These are phyloP conservation scores for Monosporascus ibericus DNA, from an alignment of 2,329 filamentous ascomycete genomes.

Conservation along the genomic window DNA sequence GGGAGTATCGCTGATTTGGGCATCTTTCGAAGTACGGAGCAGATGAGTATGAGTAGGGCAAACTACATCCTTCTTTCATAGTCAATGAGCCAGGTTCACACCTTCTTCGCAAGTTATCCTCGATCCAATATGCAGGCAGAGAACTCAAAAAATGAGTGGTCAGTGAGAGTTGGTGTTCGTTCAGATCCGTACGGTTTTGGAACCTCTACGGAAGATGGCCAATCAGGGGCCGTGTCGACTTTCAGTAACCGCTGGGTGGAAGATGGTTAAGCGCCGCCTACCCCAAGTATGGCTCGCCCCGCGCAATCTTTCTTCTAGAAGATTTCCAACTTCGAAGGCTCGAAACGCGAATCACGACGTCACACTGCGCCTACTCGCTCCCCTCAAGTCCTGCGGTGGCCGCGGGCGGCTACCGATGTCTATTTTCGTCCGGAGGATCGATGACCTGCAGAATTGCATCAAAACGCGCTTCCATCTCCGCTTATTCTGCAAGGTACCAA, in stretches of 20 bases:
- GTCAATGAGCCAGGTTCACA: too few relatives aligned
- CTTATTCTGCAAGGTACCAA: constrained; percentile 17
- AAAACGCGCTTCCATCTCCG: too few relatives aligned
- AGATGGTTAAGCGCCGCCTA: constrained; percentile 1
- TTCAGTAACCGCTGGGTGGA: not conserved
- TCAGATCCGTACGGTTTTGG: too few relatives aligned
- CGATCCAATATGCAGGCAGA: too few relatives aligned
- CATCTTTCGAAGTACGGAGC: too few relatives aligned
- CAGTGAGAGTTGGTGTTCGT: too few relatives aligned
- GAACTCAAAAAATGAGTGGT: too few relatives aligned
- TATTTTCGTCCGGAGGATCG: not conserved
- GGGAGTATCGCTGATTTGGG: too few relatives aligned
- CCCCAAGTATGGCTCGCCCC: not conserved
- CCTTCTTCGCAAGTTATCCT: too few relatives aligned
- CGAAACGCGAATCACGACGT: not conserved
- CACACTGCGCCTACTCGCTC: not conserved
- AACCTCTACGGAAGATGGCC: not conserved
- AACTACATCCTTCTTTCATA: too few relatives aligned
- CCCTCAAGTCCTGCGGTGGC: too few relatives aligned
- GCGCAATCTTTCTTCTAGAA: constrained; percentile 2
- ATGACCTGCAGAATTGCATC: not conserved
- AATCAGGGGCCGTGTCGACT: not conserved
- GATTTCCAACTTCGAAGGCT: not conserved
- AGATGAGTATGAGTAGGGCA: too few relatives aligned
- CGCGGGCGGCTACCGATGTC: not conserved